Base-by-base conservation (phyloP, 169 alveolate species). In the Blepharisma undulans region DNA sequence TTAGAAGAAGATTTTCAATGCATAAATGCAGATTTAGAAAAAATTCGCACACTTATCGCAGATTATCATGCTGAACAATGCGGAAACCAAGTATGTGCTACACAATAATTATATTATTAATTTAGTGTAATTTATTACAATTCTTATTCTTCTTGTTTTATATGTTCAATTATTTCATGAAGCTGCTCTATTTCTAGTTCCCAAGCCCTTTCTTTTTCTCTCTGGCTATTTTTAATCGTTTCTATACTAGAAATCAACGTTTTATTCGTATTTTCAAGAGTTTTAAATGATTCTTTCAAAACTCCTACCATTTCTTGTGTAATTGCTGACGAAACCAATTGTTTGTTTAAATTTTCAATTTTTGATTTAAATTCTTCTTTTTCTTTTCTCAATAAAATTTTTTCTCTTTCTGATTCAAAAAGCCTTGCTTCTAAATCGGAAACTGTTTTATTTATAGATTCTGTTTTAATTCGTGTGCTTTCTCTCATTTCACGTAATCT, bases 401-500 rank as follows among this genome's bases (percentile, higher is more conserved):
- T 22, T 74, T 74, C 80, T 74, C 80, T 74, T 74, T 74, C 80
- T 25, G 80, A 22, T 74, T 74, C 80, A 74, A 74, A 74, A 22
- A 74, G 33, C 80, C 80, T 22, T 29, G 80, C 30, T 29, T 74
- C 80, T 25, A 74, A 29, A 29, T 74, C 80, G 18, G 80, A 74
- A 74, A 74, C 33, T 14, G 33, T 29, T 74, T 29, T 74, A 29
- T 74, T 74, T 18, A 29, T 74, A 74, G 80, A 74, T 2, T 74
- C 80, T 25, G 80, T 3, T 6, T 29, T 1, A 8, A 25, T 1
- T 74, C 33, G 2, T 25, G 80, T 25, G 33, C 36, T 74, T 7
- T 74, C 80, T 74, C 33, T 29, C 33, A 25, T 74, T 22, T 74
- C 80, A 25, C 33, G 29, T 1, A 48, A 48, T 25, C 16, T 74